Conservation (phyloP, 768 basidiomycete genomes). For the Boletus vinaceobasis region DNA sequence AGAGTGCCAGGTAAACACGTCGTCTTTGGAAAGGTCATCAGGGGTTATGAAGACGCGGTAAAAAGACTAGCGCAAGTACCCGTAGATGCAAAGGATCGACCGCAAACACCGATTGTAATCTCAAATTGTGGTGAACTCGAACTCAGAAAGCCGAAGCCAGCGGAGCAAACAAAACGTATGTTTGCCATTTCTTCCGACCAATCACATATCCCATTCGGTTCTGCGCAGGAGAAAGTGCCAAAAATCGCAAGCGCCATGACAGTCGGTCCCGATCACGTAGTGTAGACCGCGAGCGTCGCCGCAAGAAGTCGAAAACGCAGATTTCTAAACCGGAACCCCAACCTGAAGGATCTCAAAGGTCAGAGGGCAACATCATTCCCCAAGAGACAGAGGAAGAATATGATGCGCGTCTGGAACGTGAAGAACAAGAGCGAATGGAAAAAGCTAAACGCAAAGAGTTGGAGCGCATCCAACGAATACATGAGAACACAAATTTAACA, state of each 20-base stretch:
- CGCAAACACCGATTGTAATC: constrained; percentile 62
- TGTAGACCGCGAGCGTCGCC: constrained; percentile 24
- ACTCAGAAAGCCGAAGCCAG: constrained; percentile 39
- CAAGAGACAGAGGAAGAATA: constrained; percentile 73
- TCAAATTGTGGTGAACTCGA: constrained; percentile 84
- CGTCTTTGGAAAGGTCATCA: constrained; percentile 53
- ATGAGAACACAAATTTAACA: constrained; percentile 31
- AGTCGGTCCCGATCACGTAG: constrained; percentile 28
- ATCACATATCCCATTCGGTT: not conserved
- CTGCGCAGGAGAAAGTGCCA: constrained; percentile 5
- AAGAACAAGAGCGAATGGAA: constrained; percentile 59
- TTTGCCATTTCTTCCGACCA: not conserved
- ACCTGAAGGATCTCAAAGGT: constrained; percentile 7
- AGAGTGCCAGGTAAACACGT: constrained; percentile 52
- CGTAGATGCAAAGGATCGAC: constrained; percentile 74
- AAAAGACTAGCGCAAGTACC: constrained; percentile 58
- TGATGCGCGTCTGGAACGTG: constrained; percentile 61
- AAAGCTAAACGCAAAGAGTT: constrained; percentile 46
- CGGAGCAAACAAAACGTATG: constrained; percentile 16
- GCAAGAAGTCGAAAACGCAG: constrained; percentile 28
- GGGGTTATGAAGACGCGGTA: constrained; percentile 59
- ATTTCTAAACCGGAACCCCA: not conserved
- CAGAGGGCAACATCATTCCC: constrained; percentile 5
- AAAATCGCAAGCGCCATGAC: constrained; percentile 20
- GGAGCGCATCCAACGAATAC: constrained; percentile 42